A percentile compares a stretch with the other conserved stretches of the same genome.
Conservation (phyloP, 441 rosid genomes). For the Eruca vesicaria region DNA sequence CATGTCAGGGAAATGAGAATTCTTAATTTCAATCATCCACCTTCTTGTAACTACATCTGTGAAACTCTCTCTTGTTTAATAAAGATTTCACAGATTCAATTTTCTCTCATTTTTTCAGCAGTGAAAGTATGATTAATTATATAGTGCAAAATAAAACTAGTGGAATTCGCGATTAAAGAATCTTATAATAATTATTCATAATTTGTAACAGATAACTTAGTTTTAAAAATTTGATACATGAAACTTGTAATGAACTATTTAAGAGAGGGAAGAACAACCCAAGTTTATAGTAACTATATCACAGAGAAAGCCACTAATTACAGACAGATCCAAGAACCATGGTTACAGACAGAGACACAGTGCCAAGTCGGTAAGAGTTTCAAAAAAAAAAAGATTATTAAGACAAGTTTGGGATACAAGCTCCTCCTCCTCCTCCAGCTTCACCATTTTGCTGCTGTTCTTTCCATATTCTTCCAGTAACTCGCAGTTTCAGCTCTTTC, state of each 20-base stretch:
- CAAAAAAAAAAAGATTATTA: constrained; percentile 36
- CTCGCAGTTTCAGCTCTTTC: constrained; percentile 89
- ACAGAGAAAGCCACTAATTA: too few relatives aligned
- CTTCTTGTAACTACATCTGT: not conserved
- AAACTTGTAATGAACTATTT: too few relatives aligned
- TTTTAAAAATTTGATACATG: too few relatives aligned
- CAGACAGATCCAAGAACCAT: constrained; percentile 13
- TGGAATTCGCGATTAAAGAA: too few relatives aligned
- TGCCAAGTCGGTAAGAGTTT: not conserved
- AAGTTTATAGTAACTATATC: too few relatives aligned
- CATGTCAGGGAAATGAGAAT: not conserved
- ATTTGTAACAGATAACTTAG: too few relatives aligned
- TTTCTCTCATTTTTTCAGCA: too few relatives aligned
- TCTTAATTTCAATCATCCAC: not conserved
- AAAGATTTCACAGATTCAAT: not conserved
- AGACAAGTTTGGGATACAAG: constrained; percentile 85
- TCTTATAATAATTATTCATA: too few relatives aligned
- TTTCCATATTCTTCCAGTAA: constrained; percentile 94
- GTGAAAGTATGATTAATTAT: too few relatives aligned
- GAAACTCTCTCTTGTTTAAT: not conserved
- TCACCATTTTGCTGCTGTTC: constrained; percentile 86
- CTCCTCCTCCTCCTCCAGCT: constrained; percentile 51
- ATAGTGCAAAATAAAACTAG: too few relatives aligned
- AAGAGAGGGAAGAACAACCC: too few relatives aligned
- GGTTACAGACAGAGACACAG: constrained; percentile 9